Percentiles rank a stretch among this genome's conserved stretches.
phyloP scores from a whole-genome alignment of 768 basidiomycete species.

The Chalciporus sphaerocephalus region DNA sequence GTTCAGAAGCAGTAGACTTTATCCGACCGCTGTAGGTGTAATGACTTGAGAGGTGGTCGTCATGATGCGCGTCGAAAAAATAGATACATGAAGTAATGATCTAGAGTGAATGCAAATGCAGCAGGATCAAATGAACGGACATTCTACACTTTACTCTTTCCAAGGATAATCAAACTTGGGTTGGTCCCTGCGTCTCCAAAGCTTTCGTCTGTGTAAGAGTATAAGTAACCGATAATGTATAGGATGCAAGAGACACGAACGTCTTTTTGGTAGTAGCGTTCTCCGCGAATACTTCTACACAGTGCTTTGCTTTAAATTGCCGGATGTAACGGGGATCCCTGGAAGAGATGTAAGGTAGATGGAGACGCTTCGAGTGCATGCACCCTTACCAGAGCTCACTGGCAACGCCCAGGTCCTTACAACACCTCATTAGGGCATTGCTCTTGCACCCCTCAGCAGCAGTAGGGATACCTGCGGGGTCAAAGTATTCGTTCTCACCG shows the following conservation, averaged over 20 bases:
- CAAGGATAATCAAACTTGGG: slow-evolving; percentile 86
- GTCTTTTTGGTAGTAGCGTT: slow-evolving; percentile 85
- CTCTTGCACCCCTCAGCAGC: slow-evolving; percentile 95
- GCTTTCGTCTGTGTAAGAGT: no score
- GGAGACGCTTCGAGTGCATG: no score
- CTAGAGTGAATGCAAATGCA: neutral
- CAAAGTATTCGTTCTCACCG: slow-evolving; percentile 97
- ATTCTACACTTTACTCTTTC: slow-evolving; percentile 53
- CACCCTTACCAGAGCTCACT: slow-evolving; percentile 98
- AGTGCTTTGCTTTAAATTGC: slow-evolving; percentile 81
- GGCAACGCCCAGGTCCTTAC: slow-evolving; percentile 93
- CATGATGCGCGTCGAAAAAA: neutral
- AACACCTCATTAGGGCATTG: slow-evolving; percentile 96
- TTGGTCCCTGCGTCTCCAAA: slow-evolving; percentile 86
- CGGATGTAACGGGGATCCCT: slow-evolving; percentile 97
- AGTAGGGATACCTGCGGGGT: slow-evolving; percentile 83
- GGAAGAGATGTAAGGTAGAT: no score
- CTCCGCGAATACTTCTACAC: slow-evolving; percentile 82
- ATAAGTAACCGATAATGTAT: no score
- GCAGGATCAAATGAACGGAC: neutral
- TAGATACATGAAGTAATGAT: neutral
- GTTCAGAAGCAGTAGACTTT: no score
- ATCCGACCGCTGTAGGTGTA: no score
- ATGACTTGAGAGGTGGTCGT: no score
- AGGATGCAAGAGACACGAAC: no score